phyloP scores from a whole-genome alignment of 108 stramenopile genomes.

The Cyclotella cryptica region DNA sequence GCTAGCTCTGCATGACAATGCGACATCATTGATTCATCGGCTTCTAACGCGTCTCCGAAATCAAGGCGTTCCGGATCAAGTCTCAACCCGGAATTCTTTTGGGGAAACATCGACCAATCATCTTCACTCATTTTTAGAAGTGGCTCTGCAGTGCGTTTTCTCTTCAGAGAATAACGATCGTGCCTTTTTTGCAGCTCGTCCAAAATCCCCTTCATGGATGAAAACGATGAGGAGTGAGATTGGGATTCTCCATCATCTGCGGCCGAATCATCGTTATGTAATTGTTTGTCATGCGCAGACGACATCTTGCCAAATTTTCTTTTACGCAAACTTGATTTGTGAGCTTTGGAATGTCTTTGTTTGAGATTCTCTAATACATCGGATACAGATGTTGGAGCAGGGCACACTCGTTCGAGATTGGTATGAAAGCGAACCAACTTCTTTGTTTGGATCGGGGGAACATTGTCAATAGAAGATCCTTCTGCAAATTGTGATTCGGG shows the following conservation, averaged over 20 bases:
- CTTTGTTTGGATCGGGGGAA: not conserved
- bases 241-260: not conserved
- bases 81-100: not conserved
- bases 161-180: constrained; percentile 23
- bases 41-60: not conserved
- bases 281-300: not conserved
- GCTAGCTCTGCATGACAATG: not conserved
- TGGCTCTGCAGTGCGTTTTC: constrained; percentile 20
- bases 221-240: not conserved
- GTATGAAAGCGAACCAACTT: constrained; percentile 51
- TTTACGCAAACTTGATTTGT: constrained; percentile 20
- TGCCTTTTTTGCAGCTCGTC: constrained; percentile 43
- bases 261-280: not conserved
- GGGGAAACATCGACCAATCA: not conserved
- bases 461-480: constrained; percentile 1
- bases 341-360: constrained; percentile 25
- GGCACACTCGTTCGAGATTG: constrained; percentile 21
- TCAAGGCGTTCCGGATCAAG: not conserved
- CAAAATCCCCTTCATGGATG: constrained; percentile 40
- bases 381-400: constrained; percentile 31
- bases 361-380: constrained; percentile 49
- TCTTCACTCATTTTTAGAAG: not conserved
- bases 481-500: not conserved
- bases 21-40: not conserved
- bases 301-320: not conserved